Conservation (phyloP, 495 filamentous ascomycete species). For the Penicillium angulare region DNA sequence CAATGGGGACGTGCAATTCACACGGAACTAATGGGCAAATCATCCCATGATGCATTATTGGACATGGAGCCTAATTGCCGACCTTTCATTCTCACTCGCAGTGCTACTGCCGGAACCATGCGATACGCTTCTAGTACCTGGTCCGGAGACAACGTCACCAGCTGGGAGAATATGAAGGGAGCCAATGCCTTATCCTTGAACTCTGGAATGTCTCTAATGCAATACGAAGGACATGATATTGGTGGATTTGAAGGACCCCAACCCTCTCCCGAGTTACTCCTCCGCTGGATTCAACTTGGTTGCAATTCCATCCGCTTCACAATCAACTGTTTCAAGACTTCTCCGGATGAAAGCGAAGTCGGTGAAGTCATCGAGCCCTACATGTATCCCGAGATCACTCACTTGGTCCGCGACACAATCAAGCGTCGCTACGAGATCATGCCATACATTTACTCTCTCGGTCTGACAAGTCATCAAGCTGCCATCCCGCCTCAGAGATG, state of each 20-base stretch:
- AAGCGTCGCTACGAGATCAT: conserved; percentile 67
- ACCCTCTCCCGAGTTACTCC: conserved; percentile 63
- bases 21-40: conserved; percentile 64
- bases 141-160: conserved; percentile 65
- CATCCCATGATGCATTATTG: conserved; percentile 61
- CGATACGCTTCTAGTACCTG: conserved; percentile 64
- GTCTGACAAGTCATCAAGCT: conserved; percentile 54
- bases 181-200: conserved; percentile 64
- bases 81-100: conserved; percentile 65
- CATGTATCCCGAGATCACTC: conserved; percentile 66
- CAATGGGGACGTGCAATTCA: conserved; percentile 64
- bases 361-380: conserved; percentile 72
- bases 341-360: conserved; percentile 54
- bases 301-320: conserved; percentile 67
- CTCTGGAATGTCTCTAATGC: conserved; percentile 61
- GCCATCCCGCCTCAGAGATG: conserved; percentile 64
- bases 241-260: conserved; percentile 71
- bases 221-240: conserved; percentile 69
- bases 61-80: conserved; percentile 53
- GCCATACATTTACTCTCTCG: conserved; percentile 65
- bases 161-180: conserved; percentile 68
- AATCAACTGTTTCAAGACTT: conserved; percentile 75
- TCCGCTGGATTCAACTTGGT: conserved; percentile 69
- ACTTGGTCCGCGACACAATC: conserved; percentile 58
- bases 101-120: conserved; percentile 66